Base-by-base conservation (phyloP, 257 asterid genomes). In the Nicotiana paniculata region DNA sequence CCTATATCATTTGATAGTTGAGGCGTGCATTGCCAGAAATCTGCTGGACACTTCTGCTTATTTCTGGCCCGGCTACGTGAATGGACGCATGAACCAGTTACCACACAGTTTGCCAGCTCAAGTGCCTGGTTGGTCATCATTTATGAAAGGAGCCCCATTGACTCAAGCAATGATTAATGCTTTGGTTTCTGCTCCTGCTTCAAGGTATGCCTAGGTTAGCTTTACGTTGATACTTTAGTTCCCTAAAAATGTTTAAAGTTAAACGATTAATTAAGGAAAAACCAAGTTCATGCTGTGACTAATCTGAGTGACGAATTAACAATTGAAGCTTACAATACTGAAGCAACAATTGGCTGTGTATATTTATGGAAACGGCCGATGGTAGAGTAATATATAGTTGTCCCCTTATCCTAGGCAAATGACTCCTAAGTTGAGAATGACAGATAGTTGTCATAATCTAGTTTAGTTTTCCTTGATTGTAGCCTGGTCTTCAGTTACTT, bases 41-140 rank as follows among this genome's bases (percentile, higher is more conserved):
- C 93, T 96, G 32, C 85, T 96, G 89, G 99, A 96, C 80, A 90
- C 97, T 26, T 91, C 99, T 67, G 98, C 94, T 84, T 96, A 96
- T 89, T 85, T 89, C 89, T 96, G 99, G 99, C 97, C 94, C 2
- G 93, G 97, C 80, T 96, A 92, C 68, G 97, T 92, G 51, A 94
- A 84, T 65, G 97, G 93, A 43, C 85, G 82, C 79, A 88, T 93
- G 79, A 90, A 87, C 87, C 97, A 94, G 84, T 82, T 90, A 74
- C 96, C 97, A 12, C 95, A 90, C 13, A 85, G 87, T 88, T 87
- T 90, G 83, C 93, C 97, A 15, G 82, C 88, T 83, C 95, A 94
- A 77, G 88, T 91, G 74, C 91, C 94, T 59, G 95, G 97, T 67
- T 96, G 99, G 99, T 91, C 97, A 26, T 87, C 97, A 13, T 89